Evolutionary conservation across 2,329 filamentous ascomycete species (phyloP).

Genomic region (Xenosphaeropsis pyriputrescens): DNA sequence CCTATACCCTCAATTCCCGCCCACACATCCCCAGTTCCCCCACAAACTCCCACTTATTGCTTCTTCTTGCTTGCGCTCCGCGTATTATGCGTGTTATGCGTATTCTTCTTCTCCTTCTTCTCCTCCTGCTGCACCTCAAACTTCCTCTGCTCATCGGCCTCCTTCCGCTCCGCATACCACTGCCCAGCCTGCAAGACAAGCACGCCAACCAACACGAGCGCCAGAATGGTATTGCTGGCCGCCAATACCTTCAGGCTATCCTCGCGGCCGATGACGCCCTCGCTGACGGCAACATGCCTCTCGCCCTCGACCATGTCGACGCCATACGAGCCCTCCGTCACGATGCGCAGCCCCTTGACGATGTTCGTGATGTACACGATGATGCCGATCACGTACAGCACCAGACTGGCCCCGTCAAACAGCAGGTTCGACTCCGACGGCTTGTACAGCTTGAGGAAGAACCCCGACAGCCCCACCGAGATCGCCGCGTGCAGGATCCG

Average conservation of each 20-base stretch:
- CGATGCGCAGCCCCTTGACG: constrained; percentile 79
- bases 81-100: constrained; percentile 15
- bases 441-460: constrained; percentile 89
- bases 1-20: neutral
- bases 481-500: constrained; percentile 93
- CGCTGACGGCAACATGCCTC: constrained; percentile 18
- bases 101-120: constrained; percentile 25
- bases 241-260: constrained; percentile 83
- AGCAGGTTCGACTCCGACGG: constrained; percentile 90
- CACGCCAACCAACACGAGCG: constrained; percentile 81
- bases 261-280: constrained; percentile 64
- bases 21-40: neutral
- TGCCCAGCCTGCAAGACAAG: constrained; percentile 88
- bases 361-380: constrained; percentile 95
- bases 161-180: constrained; percentile 96
- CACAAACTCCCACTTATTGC: constrained; percentile 10
- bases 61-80: constrained; percentile 20
- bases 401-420: constrained; percentile 65
- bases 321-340: constrained; percentile 48
- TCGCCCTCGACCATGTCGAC: constrained; percentile 20
- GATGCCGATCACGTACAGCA: constrained; percentile 70
- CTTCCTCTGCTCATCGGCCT: constrained; percentile 62
- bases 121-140: constrained; percentile 37
- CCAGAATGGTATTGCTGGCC: constrained; percentile 92
- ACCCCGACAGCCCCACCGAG: constrained; percentile 71